These are phyloP conservation scores for Aspergillus sp. DNA, from an alignment of 2,329 filamentous ascomycete genomes.

Conservation along the genomic window DNA sequence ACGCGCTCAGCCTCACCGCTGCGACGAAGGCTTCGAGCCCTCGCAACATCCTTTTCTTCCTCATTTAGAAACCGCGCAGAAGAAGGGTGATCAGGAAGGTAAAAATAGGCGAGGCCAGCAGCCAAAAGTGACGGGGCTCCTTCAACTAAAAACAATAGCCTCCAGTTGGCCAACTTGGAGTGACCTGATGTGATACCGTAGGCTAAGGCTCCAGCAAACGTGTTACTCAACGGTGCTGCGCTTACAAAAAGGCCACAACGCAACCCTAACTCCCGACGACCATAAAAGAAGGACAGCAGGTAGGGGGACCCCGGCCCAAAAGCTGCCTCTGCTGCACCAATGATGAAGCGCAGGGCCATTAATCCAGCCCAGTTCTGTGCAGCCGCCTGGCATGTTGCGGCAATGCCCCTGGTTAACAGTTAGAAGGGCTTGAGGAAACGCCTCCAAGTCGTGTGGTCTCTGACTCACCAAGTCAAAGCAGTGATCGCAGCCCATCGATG, in stretches of 20 bases:
- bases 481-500: conserved; percentile 46
- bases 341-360: conserved; percentile 52
- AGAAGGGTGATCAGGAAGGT: conserved; percentile 50
- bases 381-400: conserved; percentile 49
- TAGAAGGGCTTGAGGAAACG: conserved; percentile 12
- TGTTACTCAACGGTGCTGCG: conserved; percentile 70
- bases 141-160: conserved; percentile 65
- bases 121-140: conserved; percentile 60
- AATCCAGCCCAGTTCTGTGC: conserved; percentile 46
- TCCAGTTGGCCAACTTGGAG: conserved; percentile 61
- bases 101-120: conserved; percentile 55
- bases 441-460: background rate
- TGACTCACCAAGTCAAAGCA: conserved; percentile 43
- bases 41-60: conserved; percentile 60
- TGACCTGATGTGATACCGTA: conserved; percentile 65
- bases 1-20: conserved; percentile 48
- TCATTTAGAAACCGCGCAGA: conserved; percentile 56
- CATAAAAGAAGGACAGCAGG: conserved; percentile 59
- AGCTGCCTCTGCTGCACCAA: conserved; percentile 49
- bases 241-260: conserved; percentile 57
- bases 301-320: conserved; percentile 51
- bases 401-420: conserved; percentile 40
- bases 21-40: conserved; percentile 54
- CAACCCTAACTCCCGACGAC: conserved; percentile 56
- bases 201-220: conserved; percentile 70